Evolutionary conservation across 371 early-diverging fungal genomes (phyloP), one percentile per base, ranked within the genome.

Genomic region (Mortierella sp.): DNA sequence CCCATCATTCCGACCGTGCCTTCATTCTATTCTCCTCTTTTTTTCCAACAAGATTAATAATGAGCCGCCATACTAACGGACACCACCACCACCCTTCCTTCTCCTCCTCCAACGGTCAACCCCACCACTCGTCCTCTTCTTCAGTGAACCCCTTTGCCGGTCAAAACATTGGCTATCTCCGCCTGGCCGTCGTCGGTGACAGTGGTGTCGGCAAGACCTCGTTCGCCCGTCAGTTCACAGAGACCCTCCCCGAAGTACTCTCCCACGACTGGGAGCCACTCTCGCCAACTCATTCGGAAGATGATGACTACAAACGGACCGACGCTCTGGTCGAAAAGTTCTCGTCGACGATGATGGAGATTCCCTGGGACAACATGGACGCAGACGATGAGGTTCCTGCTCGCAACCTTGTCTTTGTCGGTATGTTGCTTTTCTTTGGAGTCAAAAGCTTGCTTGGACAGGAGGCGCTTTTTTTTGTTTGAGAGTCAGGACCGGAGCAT

Each of bases 181-280:
- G 89, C 48, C 84, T 93, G 34, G 89, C 92, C 40, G 89, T 93
- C 1, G 91, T 91, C 72, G 93, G 93, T 51, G 93, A 93, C 81
- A 91, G 91, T 71, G 92, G 92, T 83, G 88, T 91, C 71, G 92
- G 92, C 40, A 92, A 92, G 86, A 87, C 91, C 21, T 81, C 88
- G 3, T 74, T 92, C 40, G 89, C 90, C 16, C 87, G 88, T 44
- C 87, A 90, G 72, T 86, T 92, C 48, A 79, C 83, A 10, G 86
- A 77, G 71, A 69, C 89, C 19, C 48, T 83, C 43, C 86, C 89
- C 13, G 90, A 89, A 61, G 83, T 90, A 8, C 79, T 84, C 34
- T 77, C 86, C 1, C 81, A 85, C 40, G 82, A 82, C 70, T 76
- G 78, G 74, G 80, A 73, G 26, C 79, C 84, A 5, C 46, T 76